Conservation (phyloP, 2,329 filamentous ascomycete genomes). For the Esteya vermicola region DNA sequence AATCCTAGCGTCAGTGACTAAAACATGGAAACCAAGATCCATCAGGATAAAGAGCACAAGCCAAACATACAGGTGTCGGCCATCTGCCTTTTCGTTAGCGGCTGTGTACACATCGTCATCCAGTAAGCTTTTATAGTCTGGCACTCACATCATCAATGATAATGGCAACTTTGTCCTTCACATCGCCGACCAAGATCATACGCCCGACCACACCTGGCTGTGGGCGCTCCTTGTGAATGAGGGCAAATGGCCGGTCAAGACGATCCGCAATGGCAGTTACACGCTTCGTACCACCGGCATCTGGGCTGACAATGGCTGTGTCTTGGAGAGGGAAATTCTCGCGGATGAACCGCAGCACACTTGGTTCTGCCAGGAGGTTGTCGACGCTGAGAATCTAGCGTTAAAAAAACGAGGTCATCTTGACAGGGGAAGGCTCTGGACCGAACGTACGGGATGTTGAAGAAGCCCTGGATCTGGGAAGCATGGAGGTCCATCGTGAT, state of each 20-base stretch:
- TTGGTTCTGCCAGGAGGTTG: conserved; percentile 87
- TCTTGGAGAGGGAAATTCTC: conserved; percentile 72
- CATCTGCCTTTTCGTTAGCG: conserved; percentile 8
- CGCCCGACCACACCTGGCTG: conserved; percentile 67
- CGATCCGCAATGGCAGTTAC: conserved; percentile 89
- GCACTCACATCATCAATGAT: conserved; percentile 41
- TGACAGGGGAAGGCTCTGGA: neutral
- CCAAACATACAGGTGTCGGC: conserved; percentile 12
- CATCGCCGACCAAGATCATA: conserved; percentile 92
- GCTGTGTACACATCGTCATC: too few species aligned
- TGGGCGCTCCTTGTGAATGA: conserved; percentile 93
- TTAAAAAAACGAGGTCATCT: too few species aligned
- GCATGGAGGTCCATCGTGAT: conserved; percentile 80
- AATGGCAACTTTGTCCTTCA: conserved; percentile 81
- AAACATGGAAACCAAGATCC: neutral
- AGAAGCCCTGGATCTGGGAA: conserved; percentile 51
- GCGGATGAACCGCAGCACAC: conserved; percentile 78
- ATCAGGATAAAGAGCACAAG: too few species aligned
- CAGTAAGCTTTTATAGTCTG: too few species aligned
- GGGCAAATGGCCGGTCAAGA: conserved; percentile 76
- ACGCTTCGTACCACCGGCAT: conserved; percentile 88
- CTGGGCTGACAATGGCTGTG: conserved; percentile 87
- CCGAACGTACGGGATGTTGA: conserved; percentile 47
- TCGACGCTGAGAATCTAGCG: conserved; percentile 26
- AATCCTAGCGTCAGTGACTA: neutral